Conservation (phyloP, 441 rosid genomes). For the Metrosideros polymorpha region DNA sequence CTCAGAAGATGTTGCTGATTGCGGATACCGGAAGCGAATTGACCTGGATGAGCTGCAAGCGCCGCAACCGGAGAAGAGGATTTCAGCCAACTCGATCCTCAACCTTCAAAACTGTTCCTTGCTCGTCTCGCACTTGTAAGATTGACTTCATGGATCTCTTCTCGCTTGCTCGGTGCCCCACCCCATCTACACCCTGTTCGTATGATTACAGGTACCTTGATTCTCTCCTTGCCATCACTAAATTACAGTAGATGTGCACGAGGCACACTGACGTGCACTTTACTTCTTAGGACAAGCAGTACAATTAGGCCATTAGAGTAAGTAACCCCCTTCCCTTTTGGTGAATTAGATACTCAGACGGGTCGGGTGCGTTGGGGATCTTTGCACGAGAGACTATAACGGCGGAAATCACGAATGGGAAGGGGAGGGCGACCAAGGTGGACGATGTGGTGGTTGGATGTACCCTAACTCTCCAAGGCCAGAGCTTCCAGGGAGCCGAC, state of each 20-base stretch:
- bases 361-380: background rate
- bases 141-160: slow-evolving; percentile 33
- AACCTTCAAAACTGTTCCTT: slow-evolving; percentile 47
- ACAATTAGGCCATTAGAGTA: background rate
- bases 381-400: background rate
- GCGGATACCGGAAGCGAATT: slow-evolving; percentile 70
- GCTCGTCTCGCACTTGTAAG: slow-evolving; percentile 39
- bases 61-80: slow-evolving; percentile 7
- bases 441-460: background rate
- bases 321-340: slow-evolving; percentile 15
- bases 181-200: slow-evolving; percentile 40
- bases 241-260: background rate
- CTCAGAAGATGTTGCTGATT: slow-evolving; percentile 37
- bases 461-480: background rate
- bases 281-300: background rate
- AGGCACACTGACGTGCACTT: background rate
- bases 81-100: slow-evolving; percentile 37
- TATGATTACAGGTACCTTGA: slow-evolving; percentile 41
- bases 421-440: background rate
- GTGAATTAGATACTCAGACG: background rate
- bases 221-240: background rate
- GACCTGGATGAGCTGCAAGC: slow-evolving; percentile 57
- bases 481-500: slow-evolving; percentile 14
- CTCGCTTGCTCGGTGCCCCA: slow-evolving; percentile 33
- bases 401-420: background rate